A percentile compares a stretch with the other conserved stretches of the same genome.
These are phyloP conservation scores for Pisolithus microcarpus DNA, from an alignment of 768 basidiomycete genomes.

Conservation along the genomic window DNA sequence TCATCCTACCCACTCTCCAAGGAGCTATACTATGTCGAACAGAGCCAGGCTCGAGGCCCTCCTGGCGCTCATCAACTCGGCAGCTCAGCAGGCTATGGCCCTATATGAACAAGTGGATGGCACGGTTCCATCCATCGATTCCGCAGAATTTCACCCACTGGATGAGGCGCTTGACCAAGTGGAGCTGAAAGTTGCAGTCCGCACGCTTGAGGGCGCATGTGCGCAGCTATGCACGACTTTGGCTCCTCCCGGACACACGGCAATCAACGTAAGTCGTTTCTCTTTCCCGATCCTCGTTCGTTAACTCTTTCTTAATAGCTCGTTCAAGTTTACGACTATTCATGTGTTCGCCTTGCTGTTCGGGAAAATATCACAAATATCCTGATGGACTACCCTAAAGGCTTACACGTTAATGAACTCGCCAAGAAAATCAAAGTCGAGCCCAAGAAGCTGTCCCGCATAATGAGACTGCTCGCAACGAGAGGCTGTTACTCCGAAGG, in stretches of 20 bases:
- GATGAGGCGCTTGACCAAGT: background rate
- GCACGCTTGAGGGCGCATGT: slow-evolving; percentile 31
- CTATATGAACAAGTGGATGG: background rate
- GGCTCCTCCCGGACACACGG: slow-evolving; percentile 28
- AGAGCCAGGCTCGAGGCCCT: no score
- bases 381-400: slow-evolving; percentile 22
- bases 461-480: slow-evolving; percentile 24
- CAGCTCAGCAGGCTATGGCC: background rate
- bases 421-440: slow-evolving; percentile 17
- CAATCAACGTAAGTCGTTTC: slow-evolving; percentile 23
- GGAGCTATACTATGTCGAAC: no score
- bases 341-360: no score
- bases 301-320: no score
- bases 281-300: background rate
- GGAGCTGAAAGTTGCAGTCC: slow-evolving; percentile 7
- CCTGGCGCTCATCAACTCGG: no score
- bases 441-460: slow-evolving; percentile 21
- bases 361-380: no score
- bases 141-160: background rate
- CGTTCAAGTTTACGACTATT: no score
- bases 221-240: slow-evolving; percentile 29
- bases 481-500: slow-evolving; percentile 28
- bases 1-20: no score
- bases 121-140: background rate
- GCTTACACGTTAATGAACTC: slow-evolving; percentile 24